Conservation (phyloP, 306 rosid genomes). For the Fragaria vesca region DNA sequence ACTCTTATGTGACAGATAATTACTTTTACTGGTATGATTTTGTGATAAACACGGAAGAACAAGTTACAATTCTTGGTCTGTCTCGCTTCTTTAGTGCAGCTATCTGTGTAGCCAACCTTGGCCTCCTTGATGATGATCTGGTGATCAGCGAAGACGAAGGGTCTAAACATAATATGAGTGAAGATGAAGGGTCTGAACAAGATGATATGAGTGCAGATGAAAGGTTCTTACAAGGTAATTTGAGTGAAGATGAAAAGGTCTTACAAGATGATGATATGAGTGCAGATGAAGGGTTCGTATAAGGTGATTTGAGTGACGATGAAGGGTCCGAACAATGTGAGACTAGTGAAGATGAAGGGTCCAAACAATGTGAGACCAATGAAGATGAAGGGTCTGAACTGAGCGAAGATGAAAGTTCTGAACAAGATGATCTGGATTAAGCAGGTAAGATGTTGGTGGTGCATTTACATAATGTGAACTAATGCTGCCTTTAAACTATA, state of each 20-base stretch:
- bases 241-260: not conserved
- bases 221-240: too few relatives aligned
- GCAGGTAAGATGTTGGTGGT: not conserved
- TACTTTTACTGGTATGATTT: not conserved
- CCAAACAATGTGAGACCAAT: too few relatives aligned
- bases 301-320: not conserved
- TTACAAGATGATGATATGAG: too few relatives aligned
- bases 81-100: accelerated
- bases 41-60: not conserved
- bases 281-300: too few relatives aligned
- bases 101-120: not conserved
- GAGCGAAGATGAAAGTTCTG: too few relatives aligned
- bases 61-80: not conserved
- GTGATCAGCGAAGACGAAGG: not conserved
- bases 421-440: not conserved
- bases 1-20: accelerated
- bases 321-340: not conserved
- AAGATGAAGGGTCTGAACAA: not conserved
- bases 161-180: too few relatives aligned
- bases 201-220: too few relatives aligned
- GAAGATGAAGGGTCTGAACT: not conserved
- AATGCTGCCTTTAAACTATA: not conserved
- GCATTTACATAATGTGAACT: not conserved
- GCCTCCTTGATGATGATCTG: not conserved
- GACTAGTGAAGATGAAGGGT: too few relatives aligned